Evolutionary conservation across 2,329 filamentous ascomycete genomes (phyloP), one percentile per base, ranked within the genome.

Genomic region (Neocatenulostroma microsporum): DNA sequence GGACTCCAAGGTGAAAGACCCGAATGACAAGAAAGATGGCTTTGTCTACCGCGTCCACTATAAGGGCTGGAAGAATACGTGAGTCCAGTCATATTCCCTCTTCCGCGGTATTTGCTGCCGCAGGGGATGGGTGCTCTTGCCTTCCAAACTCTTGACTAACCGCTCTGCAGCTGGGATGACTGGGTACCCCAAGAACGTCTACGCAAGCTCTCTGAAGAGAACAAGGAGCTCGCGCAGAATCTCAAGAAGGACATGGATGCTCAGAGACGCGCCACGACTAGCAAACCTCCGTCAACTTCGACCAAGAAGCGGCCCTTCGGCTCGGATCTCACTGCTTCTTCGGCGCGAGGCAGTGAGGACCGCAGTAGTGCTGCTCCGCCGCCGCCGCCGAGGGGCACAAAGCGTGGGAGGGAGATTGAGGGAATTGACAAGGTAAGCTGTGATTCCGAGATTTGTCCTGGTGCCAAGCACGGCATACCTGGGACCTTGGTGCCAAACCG

Each of bases 61-160:
- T 70, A 96, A 96, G 66, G 91, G 91, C 56, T 98, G 91, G 91
- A 98, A 98, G 72, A 88, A 89, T 62, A 95, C 87, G 73, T 84
- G 68, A 66, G 79, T 79, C 25, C 28, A 36, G 17, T 6, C 27
- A 10, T n/a, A n/a, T n/a, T n/a, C n/a, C n/a, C n/a, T n/a, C n/a
- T n/a, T n/a, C n/a, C n/a, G n/a, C n/a, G n/a, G n/a, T n/a, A n/a
- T n/a, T n/a, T n/a, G n/a, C n/a, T n/a, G n/a, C n/a, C n/a, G n/a
- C n/a, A n/a, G n/a, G n/a, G n/a, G n/a, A n/a, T n/a, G n/a, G n/a
- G n/a, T n/a, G n/a, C n/a, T 31, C 29, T 19, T 31, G 18, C 29
- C 29, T 31, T 13, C 17, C n/a, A n/a, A n/a, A n/a, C n/a, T n/a
- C n/a, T n/a, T n/a, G n/a, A n/a, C n/a, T n/a, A n/a, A n/a, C n/a